Conservation (phyloP, 345 rosid species). For the Balakata baccata region DNA sequence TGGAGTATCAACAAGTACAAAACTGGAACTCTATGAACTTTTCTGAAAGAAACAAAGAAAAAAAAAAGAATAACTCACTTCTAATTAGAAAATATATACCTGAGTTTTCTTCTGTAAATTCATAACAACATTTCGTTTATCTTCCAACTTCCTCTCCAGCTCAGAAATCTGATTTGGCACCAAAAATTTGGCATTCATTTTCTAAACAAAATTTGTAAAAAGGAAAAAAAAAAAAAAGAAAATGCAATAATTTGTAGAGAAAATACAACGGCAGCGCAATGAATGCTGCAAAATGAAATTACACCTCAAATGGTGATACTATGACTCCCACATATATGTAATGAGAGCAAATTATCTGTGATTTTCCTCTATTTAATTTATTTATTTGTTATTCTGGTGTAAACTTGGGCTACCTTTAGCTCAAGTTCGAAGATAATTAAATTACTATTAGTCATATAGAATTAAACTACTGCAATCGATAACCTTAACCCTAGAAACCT, state of each 20-base stretch:
- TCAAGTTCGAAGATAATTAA: no score
- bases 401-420: not conserved
- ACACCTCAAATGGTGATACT: not conserved
- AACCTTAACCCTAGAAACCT: no score
- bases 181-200: not conserved
- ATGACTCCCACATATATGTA: not conserved
- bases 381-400: not conserved
- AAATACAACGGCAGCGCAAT: slow-evolving; percentile 1
- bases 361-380: not conserved
- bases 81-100: slow-evolving; percentile 36
- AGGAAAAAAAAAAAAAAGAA: not conserved
- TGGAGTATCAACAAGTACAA: not conserved
- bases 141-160: slow-evolving; percentile 50
- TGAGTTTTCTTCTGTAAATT: slow-evolving; percentile 61
- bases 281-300: not conserved
- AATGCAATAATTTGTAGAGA: not conserved
- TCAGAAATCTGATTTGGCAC: slow-evolving; percentile 44
- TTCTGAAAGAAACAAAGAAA: no score
- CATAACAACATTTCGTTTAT: slow-evolving; percentile 40
- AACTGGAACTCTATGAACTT: not conserved
- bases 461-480: no score
- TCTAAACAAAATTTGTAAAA: not conserved
- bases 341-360: not conserved
- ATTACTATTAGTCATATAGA: no score
- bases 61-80: not conserved